Evolutionary conservation across 108 stramenopile genomes (phyloP).

Genomic region (Nitzschia sp.): DNA sequence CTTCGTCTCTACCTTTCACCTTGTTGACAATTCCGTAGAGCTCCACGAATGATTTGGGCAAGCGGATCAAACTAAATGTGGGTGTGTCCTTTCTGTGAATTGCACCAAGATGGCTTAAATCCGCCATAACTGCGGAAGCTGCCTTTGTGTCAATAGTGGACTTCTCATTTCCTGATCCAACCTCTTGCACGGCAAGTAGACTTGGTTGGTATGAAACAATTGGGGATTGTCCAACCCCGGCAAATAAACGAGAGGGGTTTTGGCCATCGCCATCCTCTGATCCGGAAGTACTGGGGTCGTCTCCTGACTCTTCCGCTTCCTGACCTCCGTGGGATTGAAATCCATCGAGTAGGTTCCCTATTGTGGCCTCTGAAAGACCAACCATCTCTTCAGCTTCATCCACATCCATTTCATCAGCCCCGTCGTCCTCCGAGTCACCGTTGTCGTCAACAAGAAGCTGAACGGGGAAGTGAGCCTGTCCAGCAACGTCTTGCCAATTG

Average conservation of each 20-base stretch:
- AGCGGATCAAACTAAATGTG: conserved; percentile 69
- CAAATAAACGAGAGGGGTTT: conserved; percentile 49
- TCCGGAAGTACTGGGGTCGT: conserved; percentile 48
- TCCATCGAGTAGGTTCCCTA: neutral
- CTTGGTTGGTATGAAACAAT: conserved; percentile 82
- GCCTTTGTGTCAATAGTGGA: conserved; percentile 63
- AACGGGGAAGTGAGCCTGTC: neutral
- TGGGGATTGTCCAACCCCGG: conserved; percentile 67
- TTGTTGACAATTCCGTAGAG: conserved; percentile 81
- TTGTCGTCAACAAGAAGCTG: conserved; percentile 13
- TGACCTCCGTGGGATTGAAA: neutral
- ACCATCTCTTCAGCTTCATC: conserved; percentile 66
- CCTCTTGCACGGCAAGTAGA: conserved; percentile 50
- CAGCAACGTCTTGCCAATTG: neutral
- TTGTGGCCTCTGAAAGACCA: conserved; percentile 29
- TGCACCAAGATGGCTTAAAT: conserved; percentile 80
- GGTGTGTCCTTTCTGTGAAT: conserved; percentile 59
- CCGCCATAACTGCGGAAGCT: conserved; percentile 69
- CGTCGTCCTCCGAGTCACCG: conserved; percentile 29
- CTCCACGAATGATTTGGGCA: conserved; percentile 87
- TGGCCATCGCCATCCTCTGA: conserved; percentile 42
- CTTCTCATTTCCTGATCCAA: conserved; percentile 73
- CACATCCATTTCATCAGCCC: conserved; percentile 43
- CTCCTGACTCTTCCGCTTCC: conserved; percentile 41
- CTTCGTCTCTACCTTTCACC: conserved; percentile 69